Percentiles rank a stretch among this genome's conserved stretches.
Conservation (phyloP, 148 eudicot species). For the Suaeda aralocaspica region DNA sequence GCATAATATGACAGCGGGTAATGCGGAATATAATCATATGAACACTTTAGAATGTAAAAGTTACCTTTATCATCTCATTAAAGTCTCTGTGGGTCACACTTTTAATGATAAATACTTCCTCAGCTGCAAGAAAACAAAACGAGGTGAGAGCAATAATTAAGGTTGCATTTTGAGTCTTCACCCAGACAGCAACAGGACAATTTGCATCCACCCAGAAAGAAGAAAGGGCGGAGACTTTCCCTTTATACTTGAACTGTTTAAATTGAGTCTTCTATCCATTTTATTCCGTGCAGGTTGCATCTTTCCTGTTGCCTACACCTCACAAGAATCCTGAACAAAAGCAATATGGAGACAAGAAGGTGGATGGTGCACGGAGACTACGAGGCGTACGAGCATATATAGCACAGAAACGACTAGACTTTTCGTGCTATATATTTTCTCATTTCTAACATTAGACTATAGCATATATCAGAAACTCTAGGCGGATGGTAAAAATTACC, state of each 20-base stretch:
- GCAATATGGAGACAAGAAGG: background rate
- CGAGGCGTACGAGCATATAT: too few species aligned
- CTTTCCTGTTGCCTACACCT: background rate
- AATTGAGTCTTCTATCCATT: background rate
- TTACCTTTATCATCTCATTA: conserved; percentile 91
- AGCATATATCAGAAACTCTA: too few species aligned
- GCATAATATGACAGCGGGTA: background rate
- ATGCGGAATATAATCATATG: background rate
- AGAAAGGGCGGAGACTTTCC: background rate
- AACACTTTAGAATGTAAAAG: conserved; percentile 17
- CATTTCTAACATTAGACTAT: too few species aligned
- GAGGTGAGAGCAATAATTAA: conserved; percentile 13
- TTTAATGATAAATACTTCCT: conserved; percentile 90
- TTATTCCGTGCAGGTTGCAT: background rate
- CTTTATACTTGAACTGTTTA: too few species aligned
- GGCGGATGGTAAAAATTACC: too few species aligned
- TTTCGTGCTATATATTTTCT: too few species aligned
- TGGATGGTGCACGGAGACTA: background rate
- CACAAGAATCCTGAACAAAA: background rate
- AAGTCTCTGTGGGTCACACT: conserved; percentile 91
- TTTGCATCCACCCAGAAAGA: background rate
- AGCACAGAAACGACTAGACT: too few species aligned
- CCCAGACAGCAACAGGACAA: background rate
- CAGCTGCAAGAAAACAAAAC: conserved; percentile 51
- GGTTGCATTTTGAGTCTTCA: too few species aligned